Evolutionary conservation across 2,329 filamentous ascomycete species (phyloP).

Genomic region (Lasiodiplodia theobromae): DNA sequence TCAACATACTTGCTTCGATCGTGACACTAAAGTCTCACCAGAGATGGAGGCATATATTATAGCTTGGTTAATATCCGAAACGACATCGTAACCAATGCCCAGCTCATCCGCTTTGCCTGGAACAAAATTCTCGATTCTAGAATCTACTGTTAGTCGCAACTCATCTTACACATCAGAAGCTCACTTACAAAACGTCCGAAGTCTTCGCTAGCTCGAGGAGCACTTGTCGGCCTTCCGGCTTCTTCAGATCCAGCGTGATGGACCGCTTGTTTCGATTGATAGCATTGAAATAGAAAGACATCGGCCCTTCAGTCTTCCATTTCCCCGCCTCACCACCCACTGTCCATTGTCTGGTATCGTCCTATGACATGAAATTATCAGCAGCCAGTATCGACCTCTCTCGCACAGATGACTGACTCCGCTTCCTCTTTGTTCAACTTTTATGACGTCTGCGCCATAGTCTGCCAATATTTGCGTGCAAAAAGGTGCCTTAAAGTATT

Average conservation of each 20-base stretch:
- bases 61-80: slow-evolving; percentile 47
- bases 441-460: slow-evolving; percentile 45
- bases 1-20: slow-evolving; percentile 44
- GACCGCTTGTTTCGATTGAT: slow-evolving; percentile 57
- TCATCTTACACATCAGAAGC: no score
- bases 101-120: slow-evolving; percentile 52
- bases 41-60: slow-evolving; percentile 55
- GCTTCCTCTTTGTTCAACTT: slow-evolving; percentile 48
- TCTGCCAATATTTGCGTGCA: slow-evolving; percentile 33
- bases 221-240: slow-evolving; percentile 45
- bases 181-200: slow-evolving; percentile 46
- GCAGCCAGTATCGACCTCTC: neutral
- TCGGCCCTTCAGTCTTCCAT: slow-evolving; percentile 39
- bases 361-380: slow-evolving; percentile 17
- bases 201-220: slow-evolving; percentile 33
- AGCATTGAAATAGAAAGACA: slow-evolving; percentile 53
- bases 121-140: slow-evolving; percentile 52
- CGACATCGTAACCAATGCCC: slow-evolving; percentile 49
- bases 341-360: slow-evolving; percentile 45
- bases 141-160: neutral
- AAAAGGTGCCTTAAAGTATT: slow-evolving; percentile 28
- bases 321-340: slow-evolving; percentile 39
- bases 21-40: slow-evolving; percentile 34
- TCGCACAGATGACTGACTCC: slow-evolving; percentile 29
- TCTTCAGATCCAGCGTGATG: slow-evolving; percentile 49